Conservation (phyloP, 2,329 filamentous ascomycete species). For the Amauroascus niger region DNA sequence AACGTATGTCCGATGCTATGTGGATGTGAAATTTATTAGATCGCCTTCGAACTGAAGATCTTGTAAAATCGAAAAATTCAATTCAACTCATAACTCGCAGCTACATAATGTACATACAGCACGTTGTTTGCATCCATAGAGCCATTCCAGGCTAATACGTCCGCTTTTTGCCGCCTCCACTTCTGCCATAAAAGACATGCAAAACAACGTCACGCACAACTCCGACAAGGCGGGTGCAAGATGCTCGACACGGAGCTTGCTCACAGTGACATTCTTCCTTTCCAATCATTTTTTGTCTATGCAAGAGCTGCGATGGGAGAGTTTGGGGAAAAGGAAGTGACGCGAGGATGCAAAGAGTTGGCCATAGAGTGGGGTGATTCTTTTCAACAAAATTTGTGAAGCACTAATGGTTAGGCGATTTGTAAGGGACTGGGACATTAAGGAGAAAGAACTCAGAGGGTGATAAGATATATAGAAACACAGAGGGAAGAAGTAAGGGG, state of each 20-base stretch:
- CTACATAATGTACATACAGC: constrained; percentile 8
- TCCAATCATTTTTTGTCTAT: not conserved
- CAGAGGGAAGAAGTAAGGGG: constrained; percentile 1
- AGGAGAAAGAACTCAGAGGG: not conserved
- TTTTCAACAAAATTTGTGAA: constrained; percentile 3
- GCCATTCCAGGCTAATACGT: not conserved
- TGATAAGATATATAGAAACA: constrained; percentile 4
- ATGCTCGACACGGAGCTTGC: not conserved
- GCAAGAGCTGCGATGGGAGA: not conserved
- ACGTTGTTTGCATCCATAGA: not conserved
- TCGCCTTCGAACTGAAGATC: too few relatives aligned
- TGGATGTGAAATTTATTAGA: too few relatives aligned
- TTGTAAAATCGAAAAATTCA: too few relatives aligned
- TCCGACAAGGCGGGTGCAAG: not conserved
- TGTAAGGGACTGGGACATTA: not conserved
- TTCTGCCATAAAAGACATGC: not conserved
- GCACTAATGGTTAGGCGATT: not conserved
- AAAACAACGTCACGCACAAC: constrained; percentile 3
- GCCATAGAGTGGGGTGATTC: constrained; percentile 10
- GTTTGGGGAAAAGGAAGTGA: not conserved
- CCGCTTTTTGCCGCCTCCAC: not conserved
- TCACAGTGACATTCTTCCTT: not conserved
- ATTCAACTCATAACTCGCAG: not conserved
- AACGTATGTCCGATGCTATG: too few relatives aligned
- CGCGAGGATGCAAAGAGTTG: not conserved